Conservation (phyloP, 305 asterid genomes). For the Andrographis paniculata region DNA sequence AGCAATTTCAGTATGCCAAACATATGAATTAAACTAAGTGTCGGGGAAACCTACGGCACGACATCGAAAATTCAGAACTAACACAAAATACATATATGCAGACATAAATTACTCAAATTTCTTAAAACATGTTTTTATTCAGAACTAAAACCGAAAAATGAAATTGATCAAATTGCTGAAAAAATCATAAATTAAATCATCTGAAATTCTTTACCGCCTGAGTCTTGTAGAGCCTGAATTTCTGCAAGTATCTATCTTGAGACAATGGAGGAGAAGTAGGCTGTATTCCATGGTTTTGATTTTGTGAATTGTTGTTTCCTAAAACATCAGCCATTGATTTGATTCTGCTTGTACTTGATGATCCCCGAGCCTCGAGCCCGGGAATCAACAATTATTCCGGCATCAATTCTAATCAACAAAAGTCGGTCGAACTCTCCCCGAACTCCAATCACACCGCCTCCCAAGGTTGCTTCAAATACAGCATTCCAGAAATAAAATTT, state of each 20-base stretch:
- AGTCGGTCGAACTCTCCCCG: slow-evolving; percentile 2
- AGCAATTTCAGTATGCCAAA: not conserved
- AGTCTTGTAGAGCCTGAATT: slow-evolving; percentile 65
- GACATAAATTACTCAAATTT: slow-evolving; percentile 1
- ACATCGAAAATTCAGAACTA: not conserved
- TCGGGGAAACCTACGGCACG: not conserved
- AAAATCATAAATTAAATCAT: too few relatives aligned
- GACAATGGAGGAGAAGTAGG: slow-evolving; percentile 16
- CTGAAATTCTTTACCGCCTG: slow-evolving; percentile 38
- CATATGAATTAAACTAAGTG: slow-evolving; percentile 3
- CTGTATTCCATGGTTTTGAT: slow-evolving; percentile 13
- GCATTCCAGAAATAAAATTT: slow-evolving; percentile 21
- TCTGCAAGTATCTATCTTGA: slow-evolving; percentile 44
- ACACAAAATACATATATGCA: slow-evolving; percentile 5
- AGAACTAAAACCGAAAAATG: too few relatives aligned
- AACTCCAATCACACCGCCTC: slow-evolving; percentile 19
- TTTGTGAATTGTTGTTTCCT: slow-evolving; percentile 23
- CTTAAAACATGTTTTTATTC: too few relatives aligned
- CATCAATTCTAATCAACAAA: slow-evolving; percentile 26
- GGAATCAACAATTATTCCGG: slow-evolving; percentile 34
- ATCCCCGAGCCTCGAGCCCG: slow-evolving; percentile 65
- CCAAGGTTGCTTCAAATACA: slow-evolving; percentile 28
- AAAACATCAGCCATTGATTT: slow-evolving; percentile 17
- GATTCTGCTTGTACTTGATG: slow-evolving; percentile 3
- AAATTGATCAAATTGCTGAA: too few relatives aligned